These are phyloP conservation scores for Lentinula boryana DNA, from an alignment of 768 basidiomycete genomes.

Conservation along the genomic window DNA sequence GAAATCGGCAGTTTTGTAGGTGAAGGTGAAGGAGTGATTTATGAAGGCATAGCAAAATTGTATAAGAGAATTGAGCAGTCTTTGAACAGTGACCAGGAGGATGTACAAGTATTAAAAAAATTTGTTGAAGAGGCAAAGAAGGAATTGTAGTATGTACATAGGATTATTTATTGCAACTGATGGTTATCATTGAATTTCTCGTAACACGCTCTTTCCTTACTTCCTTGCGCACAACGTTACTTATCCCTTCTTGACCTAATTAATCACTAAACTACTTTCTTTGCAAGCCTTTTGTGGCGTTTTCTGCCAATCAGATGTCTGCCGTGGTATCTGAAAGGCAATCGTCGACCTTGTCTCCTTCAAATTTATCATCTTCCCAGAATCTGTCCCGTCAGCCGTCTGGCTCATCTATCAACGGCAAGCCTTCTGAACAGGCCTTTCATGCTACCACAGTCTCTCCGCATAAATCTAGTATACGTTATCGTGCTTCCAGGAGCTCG, in stretches of 20 bases:
- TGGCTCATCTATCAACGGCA: constrained; percentile 2
- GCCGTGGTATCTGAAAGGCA: background rate
- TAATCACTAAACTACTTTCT: background rate
- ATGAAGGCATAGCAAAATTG: constrained; percentile 39
- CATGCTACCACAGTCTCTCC: constrained; percentile 7
- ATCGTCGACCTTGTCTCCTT: background rate
- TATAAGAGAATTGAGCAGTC: constrained; percentile 39
- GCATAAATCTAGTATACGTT: constrained; percentile 15
- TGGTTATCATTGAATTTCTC: constrained; percentile 1
- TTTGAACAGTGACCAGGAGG: constrained; percentile 25
- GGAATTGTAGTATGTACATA: constrained; percentile 3
- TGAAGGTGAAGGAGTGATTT: constrained; percentile 35
- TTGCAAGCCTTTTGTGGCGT: background rate
- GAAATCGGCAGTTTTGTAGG: constrained; percentile 56
- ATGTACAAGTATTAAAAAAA: constrained; percentile 31
- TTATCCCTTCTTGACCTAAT: background rate
- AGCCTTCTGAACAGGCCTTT: background rate
- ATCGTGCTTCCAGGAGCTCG: constrained; percentile 2
- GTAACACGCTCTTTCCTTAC: background rate
- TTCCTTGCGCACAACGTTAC: background rate
- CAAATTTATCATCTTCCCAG: background rate
- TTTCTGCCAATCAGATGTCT: background rate
- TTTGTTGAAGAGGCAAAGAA: constrained; percentile 43
- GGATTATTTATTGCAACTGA: constrained; percentile 4
- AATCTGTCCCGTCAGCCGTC: background rate